These are phyloP conservation scores for Alternaria panax DNA, from an alignment of 2,329 filamentous ascomycete species.

Conservation along the genomic window DNA sequence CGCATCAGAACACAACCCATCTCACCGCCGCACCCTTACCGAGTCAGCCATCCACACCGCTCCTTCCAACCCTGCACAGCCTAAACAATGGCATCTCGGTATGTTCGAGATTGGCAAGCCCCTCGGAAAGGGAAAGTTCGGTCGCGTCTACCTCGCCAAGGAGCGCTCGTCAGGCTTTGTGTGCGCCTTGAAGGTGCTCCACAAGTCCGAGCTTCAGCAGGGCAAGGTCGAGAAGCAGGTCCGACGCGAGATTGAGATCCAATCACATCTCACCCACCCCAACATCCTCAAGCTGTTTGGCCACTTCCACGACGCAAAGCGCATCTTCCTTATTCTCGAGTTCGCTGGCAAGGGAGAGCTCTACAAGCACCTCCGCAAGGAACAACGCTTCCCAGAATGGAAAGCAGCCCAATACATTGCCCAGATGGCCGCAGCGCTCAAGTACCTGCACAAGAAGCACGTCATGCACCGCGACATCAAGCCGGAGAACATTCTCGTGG, in stretches of 20 bases:
- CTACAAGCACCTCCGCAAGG: slow-evolving; percentile 84
- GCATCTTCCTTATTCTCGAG: slow-evolving; percentile 86
- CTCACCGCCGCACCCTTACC: slow-evolving; percentile 52
- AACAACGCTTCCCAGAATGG: slow-evolving; percentile 82
- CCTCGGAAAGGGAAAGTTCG: slow-evolving; percentile 87
- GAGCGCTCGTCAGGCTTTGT: slow-evolving; percentile 82
- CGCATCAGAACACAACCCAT: slow-evolving; percentile 44
- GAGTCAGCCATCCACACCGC: slow-evolving; percentile 58
- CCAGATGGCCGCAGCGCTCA: slow-evolving; percentile 87
- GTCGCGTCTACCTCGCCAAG: slow-evolving; percentile 82
- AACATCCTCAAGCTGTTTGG: slow-evolving; percentile 85
- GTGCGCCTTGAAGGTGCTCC: slow-evolving; percentile 84
- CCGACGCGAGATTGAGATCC: slow-evolving; percentile 86
- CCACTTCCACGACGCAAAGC: slow-evolving; percentile 88
- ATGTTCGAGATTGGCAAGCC: slow-evolving; percentile 95
- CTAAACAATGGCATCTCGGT: slow-evolving; percentile 77
- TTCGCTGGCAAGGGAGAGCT: slow-evolving; percentile 86
- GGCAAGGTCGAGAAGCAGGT: slow-evolving; percentile 88
- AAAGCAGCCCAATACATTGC: slow-evolving; percentile 87
- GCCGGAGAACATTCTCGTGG: slow-evolving; percentile 94
- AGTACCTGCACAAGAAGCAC: slow-evolving; percentile 94
- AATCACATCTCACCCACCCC: slow-evolving; percentile 84
- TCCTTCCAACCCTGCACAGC: slow-evolving; percentile 35
- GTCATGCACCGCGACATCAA: slow-evolving; percentile 98
- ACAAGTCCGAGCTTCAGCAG: slow-evolving; percentile 82